Conservation (phyloP, 208 protist species). For the Wallacemonas sp. region DNA sequence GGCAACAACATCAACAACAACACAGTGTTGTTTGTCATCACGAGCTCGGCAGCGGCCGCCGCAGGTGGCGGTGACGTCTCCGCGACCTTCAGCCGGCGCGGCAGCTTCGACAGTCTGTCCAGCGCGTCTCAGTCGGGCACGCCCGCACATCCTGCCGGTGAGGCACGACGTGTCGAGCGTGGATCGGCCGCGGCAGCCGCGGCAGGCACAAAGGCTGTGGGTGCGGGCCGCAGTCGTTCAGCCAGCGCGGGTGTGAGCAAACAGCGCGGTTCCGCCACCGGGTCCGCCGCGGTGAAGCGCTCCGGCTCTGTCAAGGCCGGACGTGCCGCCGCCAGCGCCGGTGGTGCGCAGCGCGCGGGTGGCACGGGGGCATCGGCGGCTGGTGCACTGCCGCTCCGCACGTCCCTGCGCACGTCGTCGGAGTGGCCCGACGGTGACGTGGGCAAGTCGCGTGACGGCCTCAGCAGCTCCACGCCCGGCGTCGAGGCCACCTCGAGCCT, state of each 20-base stretch:
- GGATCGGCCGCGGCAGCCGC: background rate
- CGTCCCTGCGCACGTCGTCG: background rate
- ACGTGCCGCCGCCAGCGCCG: background rate
- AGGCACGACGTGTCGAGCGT: background rate
- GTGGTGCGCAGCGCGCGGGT: background rate
- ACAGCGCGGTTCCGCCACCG: background rate
- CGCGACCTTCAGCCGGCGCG: conserved; percentile 11
- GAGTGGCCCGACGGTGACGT: background rate
- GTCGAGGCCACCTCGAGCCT: background rate
- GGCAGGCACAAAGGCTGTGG: background rate
- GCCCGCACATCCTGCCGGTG: background rate
- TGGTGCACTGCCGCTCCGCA: conserved; percentile 3
- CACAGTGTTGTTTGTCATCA: conserved; percentile 11
- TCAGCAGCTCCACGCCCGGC: background rate
- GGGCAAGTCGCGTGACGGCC: background rate
- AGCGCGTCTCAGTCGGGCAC: background rate
- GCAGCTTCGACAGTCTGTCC: conserved; percentile 1
- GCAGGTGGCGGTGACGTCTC: background rate
- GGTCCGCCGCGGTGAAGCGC: background rate
- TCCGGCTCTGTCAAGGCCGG: conserved; percentile 12
- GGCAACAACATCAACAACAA: too few relatives aligned
- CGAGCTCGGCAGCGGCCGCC: background rate
- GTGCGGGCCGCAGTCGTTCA: conserved; percentile 13
- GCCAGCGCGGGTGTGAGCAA: conserved; percentile 17
- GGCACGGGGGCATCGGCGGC: too few relatives aligned